Evolutionary conservation across 1,284 basidiomycete species (phyloP).

Genomic region (Inonotus hispidus): DNA sequence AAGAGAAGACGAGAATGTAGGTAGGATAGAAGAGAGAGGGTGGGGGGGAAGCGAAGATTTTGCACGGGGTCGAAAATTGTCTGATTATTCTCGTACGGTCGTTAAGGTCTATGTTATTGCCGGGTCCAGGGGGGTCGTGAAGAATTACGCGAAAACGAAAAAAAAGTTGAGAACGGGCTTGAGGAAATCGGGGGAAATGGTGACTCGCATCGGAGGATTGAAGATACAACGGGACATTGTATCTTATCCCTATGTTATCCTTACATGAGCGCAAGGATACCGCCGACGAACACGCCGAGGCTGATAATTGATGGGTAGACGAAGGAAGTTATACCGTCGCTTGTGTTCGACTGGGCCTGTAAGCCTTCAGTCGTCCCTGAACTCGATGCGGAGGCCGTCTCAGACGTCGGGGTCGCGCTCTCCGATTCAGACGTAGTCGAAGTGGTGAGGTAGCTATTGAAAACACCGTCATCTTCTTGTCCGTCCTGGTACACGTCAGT

Average conservation of each 20-base stretch:
- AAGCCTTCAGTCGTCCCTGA: background rate
- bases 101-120: too few species aligned
- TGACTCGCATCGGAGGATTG: background rate
- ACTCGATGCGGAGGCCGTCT: background rate
- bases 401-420: background rate
- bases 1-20: too few species aligned
- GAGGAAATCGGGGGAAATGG: background rate
- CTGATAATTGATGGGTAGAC: background rate
- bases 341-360: background rate
- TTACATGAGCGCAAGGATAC: slow-evolving; percentile 1
- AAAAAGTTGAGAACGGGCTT: background rate
- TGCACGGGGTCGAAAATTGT: background rate
- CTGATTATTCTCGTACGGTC: background rate
- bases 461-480: background rate
- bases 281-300: background rate
- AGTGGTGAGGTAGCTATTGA: slow-evolving; percentile 4
- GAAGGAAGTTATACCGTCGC: background rate
- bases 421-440: background rate
- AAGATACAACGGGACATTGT: background rate
- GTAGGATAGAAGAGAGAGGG: too few species aligned
- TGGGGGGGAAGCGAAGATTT: background rate
- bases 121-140: too few species aligned
- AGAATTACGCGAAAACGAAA: too few species aligned
- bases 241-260: background rate
- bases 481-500: slow-evolving; percentile 7